Base-by-base conservation (phyloP, 2,329 filamentous ascomycete species). In the Diaporthe citriasiana region DNA sequence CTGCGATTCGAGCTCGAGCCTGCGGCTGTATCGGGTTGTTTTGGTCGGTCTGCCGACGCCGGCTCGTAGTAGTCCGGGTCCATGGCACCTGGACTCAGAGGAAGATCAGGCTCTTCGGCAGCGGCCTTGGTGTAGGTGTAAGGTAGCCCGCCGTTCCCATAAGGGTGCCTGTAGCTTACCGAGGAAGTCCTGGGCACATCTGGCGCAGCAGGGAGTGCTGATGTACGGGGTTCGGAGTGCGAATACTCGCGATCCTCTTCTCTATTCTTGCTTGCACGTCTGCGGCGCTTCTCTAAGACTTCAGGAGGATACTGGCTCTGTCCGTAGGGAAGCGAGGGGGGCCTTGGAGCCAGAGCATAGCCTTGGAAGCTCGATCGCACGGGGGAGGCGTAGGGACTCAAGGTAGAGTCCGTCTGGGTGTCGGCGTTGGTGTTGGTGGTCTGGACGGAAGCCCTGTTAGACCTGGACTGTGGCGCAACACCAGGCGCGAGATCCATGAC, bases 181-280 rank as follows among this genome's bases (percentile, higher is more conserved):
- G 92, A 90, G 51, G 90, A 90, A 12, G 85, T 87, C 78, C 86
- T 87, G 71, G 92, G 90, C 38, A 87, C 89, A 77, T 93, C 92
- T 76, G 92, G 90, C 45, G 89, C 90, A 66, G 86, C 84, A 25
- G 90, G 87, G 15, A 83, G 85, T 3, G 53, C 68, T 30, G 70
- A 42, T 57, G 84, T 80, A 8, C 84, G 79, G 63, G 81, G 76
- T 77, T 78, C 75, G 45, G 79, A 74, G 69, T 83, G 79, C 45
- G 79, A 74, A 70, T 83, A 79, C 50, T 85, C 83, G 76, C 82
- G 77, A 19, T 82, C 80, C 73, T 85, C 80, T 55, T 86, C 85
- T 74, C 84, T 84, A 75, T 84, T 83, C 73, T 82, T 84, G 77
- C 82, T 85, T 60, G 83, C 82, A 71, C 85, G 84, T 75, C 84